Evolutionary conservation across 331 rosid genomes (phyloP), one percentile per base, ranked within the genome.

Genomic region (Saraca asoca): DNA sequence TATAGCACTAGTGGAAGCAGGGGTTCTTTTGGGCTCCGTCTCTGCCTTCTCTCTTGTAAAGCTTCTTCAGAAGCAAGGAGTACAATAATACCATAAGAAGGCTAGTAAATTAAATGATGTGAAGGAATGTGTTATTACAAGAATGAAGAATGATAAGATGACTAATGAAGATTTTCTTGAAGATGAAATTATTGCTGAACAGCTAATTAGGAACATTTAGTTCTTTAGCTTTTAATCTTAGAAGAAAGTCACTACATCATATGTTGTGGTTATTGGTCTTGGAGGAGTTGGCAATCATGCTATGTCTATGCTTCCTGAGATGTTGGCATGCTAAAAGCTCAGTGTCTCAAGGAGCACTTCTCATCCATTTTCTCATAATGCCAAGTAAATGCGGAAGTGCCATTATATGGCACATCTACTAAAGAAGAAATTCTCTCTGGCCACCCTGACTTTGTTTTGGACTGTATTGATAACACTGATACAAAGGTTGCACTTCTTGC

Each of bases 231-330:
- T 74, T 54, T 84, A 88, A 67, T 79, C 98, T 59, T 91, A 93
- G 71, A 80, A 79, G 64, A 87, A 85, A 75, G 96, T 93, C 80
- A 84, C 79, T 65, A 79, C 83, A 72, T 87, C 98, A 6, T 89
- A 89, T 79, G 94, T 89, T 68, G 96, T 93, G 77, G 90, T 93
- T 63, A 87, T 93, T 82, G 98, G 98, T 73, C 96, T 93, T 78
- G 98, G 98, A 76, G 96, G 98, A 72, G 95, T 93, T 16, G 96
- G 96, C 71, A 93, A 96, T 78, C 95, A 93, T 75, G 98, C 98
- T 57, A 95, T 96, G 35, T 59, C 86, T 64, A 85, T 93, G 98
- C 96, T 93, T n/a, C n/a, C n/a, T n/a, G n/a, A n/a, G n/a, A n/a
- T n/a, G n/a, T n/a, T n/a, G n/a, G n/a, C n/a, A n/a, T n/a, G n/a